Percentiles rank a stretch among this genome's conserved stretches.
phyloP scores from a whole-genome alignment of 192 early-diverging fungal genomes.

The Entophlyctis luteolus region DNA sequence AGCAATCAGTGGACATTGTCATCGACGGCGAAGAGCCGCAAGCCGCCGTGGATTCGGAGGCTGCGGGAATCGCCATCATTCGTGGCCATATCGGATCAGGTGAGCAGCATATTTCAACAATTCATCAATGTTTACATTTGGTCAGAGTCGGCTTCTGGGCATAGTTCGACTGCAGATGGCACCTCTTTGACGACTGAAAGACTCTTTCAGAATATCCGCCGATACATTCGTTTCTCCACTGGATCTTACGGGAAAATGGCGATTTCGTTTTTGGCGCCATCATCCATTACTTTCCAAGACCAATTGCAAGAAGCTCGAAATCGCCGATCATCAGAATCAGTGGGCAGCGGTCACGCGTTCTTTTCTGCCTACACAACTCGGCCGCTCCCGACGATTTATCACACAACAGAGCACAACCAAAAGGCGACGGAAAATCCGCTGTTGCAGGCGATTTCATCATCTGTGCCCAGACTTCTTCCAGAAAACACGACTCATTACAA shows the following conservation, averaged over 20 bases:
- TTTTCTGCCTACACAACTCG: constrained; percentile 78
- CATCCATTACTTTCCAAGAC: constrained; percentile 3
- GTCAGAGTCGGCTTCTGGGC: too few relatives aligned
- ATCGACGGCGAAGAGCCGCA: neutral
- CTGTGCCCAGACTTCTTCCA: constrained; percentile 5
- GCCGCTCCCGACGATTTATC: constrained; percentile 68
- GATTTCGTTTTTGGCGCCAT: constrained; percentile 22
- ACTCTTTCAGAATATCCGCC: constrained; percentile 18
- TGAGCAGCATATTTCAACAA: neutral
- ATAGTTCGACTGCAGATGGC: neutral
- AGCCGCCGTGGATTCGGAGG: neutral
- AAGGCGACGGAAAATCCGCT: constrained; percentile 11
- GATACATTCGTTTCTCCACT: constrained; percentile 42
- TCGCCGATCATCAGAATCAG: neutral
- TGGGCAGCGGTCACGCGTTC: constrained; percentile 52
- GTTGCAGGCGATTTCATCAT: neutral
- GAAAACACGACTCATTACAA: constrained; percentile 29
- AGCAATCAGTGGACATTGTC: neutral
- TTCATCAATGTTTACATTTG: neutral
- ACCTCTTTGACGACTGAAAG: neutral
- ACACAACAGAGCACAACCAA: constrained; percentile 53
- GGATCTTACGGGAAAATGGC: constrained; percentile 40
- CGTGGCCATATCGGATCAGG: constrained; percentile 3
- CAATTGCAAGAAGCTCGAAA: constrained; percentile 14
- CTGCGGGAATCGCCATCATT: neutral